Evolutionary conservation across 176 grass and related monocot species (phyloP), one percentile per base, ranked within the genome.

Genomic region (Ananas comosus): DNA sequence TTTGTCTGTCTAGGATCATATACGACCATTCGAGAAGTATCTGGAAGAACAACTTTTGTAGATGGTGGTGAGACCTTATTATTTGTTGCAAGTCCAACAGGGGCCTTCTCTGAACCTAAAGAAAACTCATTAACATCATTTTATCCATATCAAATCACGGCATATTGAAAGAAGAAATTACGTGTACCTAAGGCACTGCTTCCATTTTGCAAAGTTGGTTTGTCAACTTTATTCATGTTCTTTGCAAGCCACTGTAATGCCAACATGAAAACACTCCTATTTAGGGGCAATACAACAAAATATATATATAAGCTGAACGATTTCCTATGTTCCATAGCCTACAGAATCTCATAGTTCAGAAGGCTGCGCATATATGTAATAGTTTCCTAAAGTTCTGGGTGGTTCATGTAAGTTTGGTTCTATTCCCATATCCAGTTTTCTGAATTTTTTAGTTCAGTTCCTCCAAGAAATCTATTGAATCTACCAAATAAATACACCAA

Each of bases 1-100:
- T 90, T 84, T 51, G 83, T 80, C 70, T 92, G 89, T 81, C 86
- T 83, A 72, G 93, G 93, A 68, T 97, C 89, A 81, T 97, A 97
- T 52, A 97, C 80, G 57, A 92, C 66, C 93, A 97, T 97, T 70
- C 80, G 79, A 58, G 93, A 92, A 81, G 61, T 85, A 81, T 97
- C 93, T 42, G 93, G 93, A 83, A 70, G 82, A 70, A 88, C 71
- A 76, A 90, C 28, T 75, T 87, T 90, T 66, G 71, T 63, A 85
- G 86, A 83, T 61, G 64, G 76, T 6, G 81, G 69, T 48, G 69
- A 42, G 25, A 71, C 68, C 67, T 79, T 85, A 18, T 61, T 64
- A 67, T 78, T 90, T 56, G 74, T 67, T 74, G 67, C 68, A 76
- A 71, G 27, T 72, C 76, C 81, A 81, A 27, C 13, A 74, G 71